Base-by-base conservation (phyloP, 306 rosid species). In the Parietaria judaica region DNA sequence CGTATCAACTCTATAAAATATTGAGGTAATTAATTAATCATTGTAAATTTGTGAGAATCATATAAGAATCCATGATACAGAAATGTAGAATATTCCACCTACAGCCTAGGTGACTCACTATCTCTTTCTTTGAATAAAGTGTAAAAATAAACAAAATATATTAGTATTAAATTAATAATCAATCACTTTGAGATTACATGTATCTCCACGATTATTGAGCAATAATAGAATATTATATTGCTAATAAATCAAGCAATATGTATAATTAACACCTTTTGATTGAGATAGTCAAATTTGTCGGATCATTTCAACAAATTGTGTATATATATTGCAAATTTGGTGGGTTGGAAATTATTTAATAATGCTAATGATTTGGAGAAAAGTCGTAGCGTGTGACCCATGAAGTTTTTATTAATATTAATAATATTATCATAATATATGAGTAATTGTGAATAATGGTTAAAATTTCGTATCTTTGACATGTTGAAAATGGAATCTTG, bases 61-160 rank as follows among this genome's bases (percentile, higher is more conserved):
- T 9, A 23, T 11, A 61, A 23, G 50, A 43, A 60, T 60, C 52
- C 52, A 8, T 39, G 14, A 17, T 5, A 46, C 0, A 45, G 11
- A 12, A 60, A 17, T 16, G 10, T 16, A 43, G 64, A 60, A 60
- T 60, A 60, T 60, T 36, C 64, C 45, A 14, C 45, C 4, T 60
- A 60, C 45, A 43, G 15, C 31, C 6, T 50, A 14, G 50, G 50
- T 43, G 64, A 0, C 52, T 44, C 64, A 8, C 15, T 8, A 11
- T 23, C 46, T 17, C n/a, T 41, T 6, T 17, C 43, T 23, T 44
- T 45, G 65, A 43, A 36, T 55, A 56, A 35, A 46, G 63, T 8
- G 10, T 34, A 55, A 8, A 13, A 45, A 48, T 58, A 37, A 67
- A 58, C 65, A 58, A 67, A 57, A 15, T n/a, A 47, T 66, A 56